These are phyloP conservation scores for Saturnispora dispora DNA, from an alignment of 805 yeast genomes.

Conservation along the genomic window DNA sequence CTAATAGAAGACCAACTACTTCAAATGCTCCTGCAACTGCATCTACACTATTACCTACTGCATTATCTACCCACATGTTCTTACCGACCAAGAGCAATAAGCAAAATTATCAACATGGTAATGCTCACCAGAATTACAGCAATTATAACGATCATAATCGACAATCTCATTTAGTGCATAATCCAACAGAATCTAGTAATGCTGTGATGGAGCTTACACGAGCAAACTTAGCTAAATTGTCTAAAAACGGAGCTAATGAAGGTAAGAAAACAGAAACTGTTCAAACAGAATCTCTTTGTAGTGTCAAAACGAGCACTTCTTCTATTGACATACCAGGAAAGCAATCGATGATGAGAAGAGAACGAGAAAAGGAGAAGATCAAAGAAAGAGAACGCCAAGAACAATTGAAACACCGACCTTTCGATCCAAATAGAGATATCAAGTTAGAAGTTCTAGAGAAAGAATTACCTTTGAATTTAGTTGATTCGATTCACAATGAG, in stretches of 20 bases:
- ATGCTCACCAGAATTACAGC: neutral
- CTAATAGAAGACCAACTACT: conserved; percentile 25
- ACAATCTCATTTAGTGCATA: neutral
- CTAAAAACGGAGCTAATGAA: neutral
- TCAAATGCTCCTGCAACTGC: conserved; percentile 58
- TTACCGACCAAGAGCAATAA: conserved; percentile 35
- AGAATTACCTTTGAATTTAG: conserved; percentile 23
- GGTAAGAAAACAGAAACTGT: neutral
- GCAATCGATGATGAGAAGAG: conserved; percentile 3
- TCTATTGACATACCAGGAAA: conserved; percentile 26
- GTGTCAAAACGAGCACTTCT: conserved; percentile 21
- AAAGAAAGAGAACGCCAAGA: conserved; percentile 3
- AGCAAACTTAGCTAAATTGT: conserved; percentile 11
- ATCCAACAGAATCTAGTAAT: neutral
- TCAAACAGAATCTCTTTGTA: conserved; percentile 18
- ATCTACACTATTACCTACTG: conserved; percentile 48
- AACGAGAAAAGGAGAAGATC: conserved; percentile 7
- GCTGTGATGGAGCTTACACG: neutral
- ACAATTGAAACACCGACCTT: neutral
- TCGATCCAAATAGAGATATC: neutral
- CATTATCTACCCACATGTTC: conserved; percentile 53
- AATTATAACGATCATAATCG: neutral
- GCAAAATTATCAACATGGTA: conserved; percentile 6
- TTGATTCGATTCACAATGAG: conserved; percentile 25
- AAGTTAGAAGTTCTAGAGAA: conserved; percentile 18